Conservation (phyloP, 768 basidiomycete species). For the Tylopilus vinaceipallidus region DNA sequence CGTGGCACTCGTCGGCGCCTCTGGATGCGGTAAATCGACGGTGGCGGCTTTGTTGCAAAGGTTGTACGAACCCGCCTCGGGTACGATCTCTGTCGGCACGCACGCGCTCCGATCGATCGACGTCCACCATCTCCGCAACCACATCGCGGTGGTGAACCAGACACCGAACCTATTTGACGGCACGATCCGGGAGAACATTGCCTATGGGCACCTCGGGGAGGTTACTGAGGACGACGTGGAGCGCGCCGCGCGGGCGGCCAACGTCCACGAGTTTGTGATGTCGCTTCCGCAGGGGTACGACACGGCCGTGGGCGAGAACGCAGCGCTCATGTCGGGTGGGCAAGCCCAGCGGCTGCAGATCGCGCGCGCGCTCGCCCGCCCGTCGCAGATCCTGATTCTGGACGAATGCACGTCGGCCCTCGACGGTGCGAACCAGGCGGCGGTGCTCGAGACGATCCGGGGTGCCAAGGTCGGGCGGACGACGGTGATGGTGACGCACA, state of each 20-base stretch:
- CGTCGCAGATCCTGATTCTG: slow-evolving; percentile 71
- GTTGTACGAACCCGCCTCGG: slow-evolving; percentile 76
- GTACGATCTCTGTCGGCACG: slow-evolving; percentile 58
- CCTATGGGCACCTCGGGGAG: slow-evolving; percentile 55
- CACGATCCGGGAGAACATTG: slow-evolving; percentile 84
- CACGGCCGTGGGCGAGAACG: slow-evolving; percentile 88
- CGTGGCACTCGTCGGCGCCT: slow-evolving; percentile 91
- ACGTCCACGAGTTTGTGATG: slow-evolving; percentile 86
- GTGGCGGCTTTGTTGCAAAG: slow-evolving; percentile 83
- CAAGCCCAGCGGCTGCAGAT: slow-evolving; percentile 94
- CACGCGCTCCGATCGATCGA: slow-evolving; percentile 56
- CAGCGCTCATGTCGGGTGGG: slow-evolving; percentile 84
- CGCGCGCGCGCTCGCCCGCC: slow-evolving; percentile 83
- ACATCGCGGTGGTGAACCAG: slow-evolving; percentile 88
- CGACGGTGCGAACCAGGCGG: slow-evolving; percentile 80
- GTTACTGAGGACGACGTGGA: slow-evolving; percentile 58
- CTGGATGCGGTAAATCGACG: slow-evolving; percentile 96
- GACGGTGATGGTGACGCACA: too few relatives aligned
- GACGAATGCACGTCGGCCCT: slow-evolving; percentile 96
- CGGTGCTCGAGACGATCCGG: slow-evolving; percentile 75
- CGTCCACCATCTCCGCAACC: slow-evolving; percentile 74
- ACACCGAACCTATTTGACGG: slow-evolving; percentile 87
- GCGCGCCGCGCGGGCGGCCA: slow-evolving; percentile 70
- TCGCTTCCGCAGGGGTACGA: slow-evolving; percentile 81
- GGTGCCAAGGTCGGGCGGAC: too few relatives aligned